phyloP scores from a whole-genome alignment of 129 eudicot genomes.

The Mikania micrantha region DNA sequence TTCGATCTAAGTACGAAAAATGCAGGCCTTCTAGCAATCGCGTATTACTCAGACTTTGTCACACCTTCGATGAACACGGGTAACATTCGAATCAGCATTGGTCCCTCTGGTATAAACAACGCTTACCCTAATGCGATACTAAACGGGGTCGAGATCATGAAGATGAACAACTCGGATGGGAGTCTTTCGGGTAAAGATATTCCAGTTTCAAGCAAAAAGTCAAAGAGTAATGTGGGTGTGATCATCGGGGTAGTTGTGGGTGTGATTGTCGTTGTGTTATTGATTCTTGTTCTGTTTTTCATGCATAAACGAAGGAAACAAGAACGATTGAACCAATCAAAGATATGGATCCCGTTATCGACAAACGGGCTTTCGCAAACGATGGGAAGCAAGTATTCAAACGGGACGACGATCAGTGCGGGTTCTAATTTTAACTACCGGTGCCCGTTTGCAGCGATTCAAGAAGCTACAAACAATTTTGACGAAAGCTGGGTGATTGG shows the following conservation, averaged over 20 bases:
- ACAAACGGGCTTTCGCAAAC: conserved; percentile 58
- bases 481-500: conserved; percentile 89
- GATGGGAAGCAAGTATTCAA: conserved; percentile 80
- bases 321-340: conserved; percentile 49
- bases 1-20: conserved; percentile 31
- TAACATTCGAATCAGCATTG: conserved; percentile 47
- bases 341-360: conserved; percentile 83
- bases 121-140: conserved; percentile 54
- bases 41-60: conserved; percentile 47
- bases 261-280: conserved; percentile 25
- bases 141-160: conserved; percentile 80
- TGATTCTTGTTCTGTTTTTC: conserved; percentile 37
- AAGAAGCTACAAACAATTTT: conserved; percentile 78
- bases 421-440: conserved; percentile 64
- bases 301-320: conserved; percentile 36
- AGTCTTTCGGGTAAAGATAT: conserved; percentile 43
- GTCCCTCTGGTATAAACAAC: conserved; percentile 33
- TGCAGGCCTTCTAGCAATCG: conserved; percentile 28
- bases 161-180: conserved; percentile 50
- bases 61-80: conserved; percentile 20
- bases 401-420: conserved; percentile 61
- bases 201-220: conserved; percentile 11
- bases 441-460: conserved; percentile 68
- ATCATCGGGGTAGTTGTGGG: conserved; percentile 55
- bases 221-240: conserved; percentile 53